Percentiles rank a stretch among this genome's conserved stretches.
phyloP scores from a whole-genome alignment of 2,329 filamentous ascomycete genomes.

The Diaporthe eres region DNA sequence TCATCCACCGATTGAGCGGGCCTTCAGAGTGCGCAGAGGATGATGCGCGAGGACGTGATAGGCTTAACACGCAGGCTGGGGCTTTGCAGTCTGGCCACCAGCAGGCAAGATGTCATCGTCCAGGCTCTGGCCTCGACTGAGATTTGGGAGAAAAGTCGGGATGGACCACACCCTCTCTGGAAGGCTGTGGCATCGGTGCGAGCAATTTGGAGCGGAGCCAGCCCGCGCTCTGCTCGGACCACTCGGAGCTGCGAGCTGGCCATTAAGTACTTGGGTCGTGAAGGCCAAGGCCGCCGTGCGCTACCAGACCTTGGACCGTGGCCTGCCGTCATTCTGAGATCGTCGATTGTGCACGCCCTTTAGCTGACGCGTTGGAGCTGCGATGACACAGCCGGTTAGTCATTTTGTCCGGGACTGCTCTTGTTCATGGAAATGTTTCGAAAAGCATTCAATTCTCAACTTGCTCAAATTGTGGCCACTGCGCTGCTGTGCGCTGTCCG shows the following conservation, averaged over 20 bases:
- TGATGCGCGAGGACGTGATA: constrained; percentile 38
- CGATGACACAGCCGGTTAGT: background rate
- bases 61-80: constrained; percentile 19
- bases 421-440: background rate
- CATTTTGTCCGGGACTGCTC: background rate
- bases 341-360: background rate
- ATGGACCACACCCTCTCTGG: constrained; percentile 21
- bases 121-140: constrained; percentile 21
- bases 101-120: constrained; percentile 11
- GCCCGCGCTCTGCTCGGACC: constrained; percentile 13
- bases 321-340: background rate
- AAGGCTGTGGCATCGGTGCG: constrained; percentile 31
- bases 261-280: background rate
- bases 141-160: constrained; percentile 21
- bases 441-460: background rate
- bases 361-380: background rate
- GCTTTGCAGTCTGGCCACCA: constrained; percentile 3
- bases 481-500: background rate
- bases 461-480: background rate
- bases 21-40: constrained; percentile 2
- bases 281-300: background rate
- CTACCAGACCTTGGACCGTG: background rate
- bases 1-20: background rate
- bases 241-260: constrained; percentile 5
- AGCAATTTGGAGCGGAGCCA: constrained; percentile 22